Percentiles rank a stretch among this genome's conserved stretches.
These are phyloP conservation scores for Alternaria ethzedia DNA, from an alignment of 2,329 filamentous ascomycete species.

Conservation along the genomic window DNA sequence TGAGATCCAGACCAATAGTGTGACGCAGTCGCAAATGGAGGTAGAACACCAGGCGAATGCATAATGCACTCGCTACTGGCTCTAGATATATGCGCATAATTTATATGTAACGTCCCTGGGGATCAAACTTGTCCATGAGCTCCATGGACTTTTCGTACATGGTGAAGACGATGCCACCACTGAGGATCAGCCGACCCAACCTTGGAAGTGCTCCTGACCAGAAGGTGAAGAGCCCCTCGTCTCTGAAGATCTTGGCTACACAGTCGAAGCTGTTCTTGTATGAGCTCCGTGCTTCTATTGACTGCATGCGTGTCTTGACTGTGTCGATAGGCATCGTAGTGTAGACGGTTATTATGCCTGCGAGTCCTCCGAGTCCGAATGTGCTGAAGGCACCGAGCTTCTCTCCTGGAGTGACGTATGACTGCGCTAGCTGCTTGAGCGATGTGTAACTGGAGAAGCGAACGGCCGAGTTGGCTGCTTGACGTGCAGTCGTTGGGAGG, in stretches of 20 bases:
- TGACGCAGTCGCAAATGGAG: neutral
- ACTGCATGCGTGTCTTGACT: slow-evolving; percentile 97
- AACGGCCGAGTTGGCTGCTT: slow-evolving; percentile 92
- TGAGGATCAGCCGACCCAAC: slow-evolving; percentile 82
- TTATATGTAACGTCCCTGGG: slow-evolving; percentile 80
- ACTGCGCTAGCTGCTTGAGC: slow-evolving; percentile 87
- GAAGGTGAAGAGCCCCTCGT: slow-evolving; percentile 88
- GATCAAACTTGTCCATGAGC: slow-evolving; percentile 78
- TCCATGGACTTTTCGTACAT: slow-evolving; percentile 99
- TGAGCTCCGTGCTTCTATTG: slow-evolving; percentile 77
- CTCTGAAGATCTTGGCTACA: slow-evolving; percentile 79
- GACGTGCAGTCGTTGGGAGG: slow-evolving; percentile 89
- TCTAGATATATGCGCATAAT: neutral
- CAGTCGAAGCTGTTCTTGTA: slow-evolving; percentile 92
- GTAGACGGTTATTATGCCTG: slow-evolving; percentile 88
- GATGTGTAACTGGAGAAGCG: slow-evolving; percentile 91
- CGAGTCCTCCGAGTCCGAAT: slow-evolving; percentile 87
- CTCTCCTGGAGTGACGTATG: slow-evolving; percentile 91
- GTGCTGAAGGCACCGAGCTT: slow-evolving; percentile 88
- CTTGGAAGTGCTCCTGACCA: slow-evolving; percentile 93
- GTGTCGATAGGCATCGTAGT: slow-evolving; percentile 80
- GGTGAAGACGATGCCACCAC: slow-evolving; percentile 96
- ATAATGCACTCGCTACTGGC: neutral
- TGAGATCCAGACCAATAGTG: neutral
- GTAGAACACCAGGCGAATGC: neutral